Evolutionary conservation across 2,329 filamentous ascomycete species (phyloP), one percentile per base, ranked within the genome.

Genomic region (Curvularia lunata): DNA sequence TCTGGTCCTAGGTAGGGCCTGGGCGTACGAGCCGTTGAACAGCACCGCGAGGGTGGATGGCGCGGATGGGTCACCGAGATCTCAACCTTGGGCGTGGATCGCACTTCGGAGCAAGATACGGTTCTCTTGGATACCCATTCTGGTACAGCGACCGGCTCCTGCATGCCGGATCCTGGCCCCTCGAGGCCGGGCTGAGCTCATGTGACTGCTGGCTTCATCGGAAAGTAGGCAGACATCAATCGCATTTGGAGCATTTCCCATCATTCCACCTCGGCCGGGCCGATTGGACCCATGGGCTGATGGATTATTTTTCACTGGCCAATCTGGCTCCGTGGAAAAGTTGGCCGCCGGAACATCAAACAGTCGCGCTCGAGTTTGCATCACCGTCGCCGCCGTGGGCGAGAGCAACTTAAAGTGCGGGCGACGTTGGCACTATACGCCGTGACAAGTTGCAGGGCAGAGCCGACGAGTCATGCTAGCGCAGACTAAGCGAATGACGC

Each of bases 381-480:
- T 48, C 8, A 48, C 28, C n/a, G 18, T 10, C 13, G 28, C 28
- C 6, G 18, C 28, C 19, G 18, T 32, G 19, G 30, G 28, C 28
- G 10, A 4, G 28, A 34, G 45, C 28, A 48, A 25, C 40, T 49
- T n/a, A 9, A 34, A 41, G 54, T 30, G 47, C 40, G 41, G 52
- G 51, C 18, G 46, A 54, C 41, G 54, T 56, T 56, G 25, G 54
- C 40, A 48, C 45, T 34, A 48, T n/a, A 34, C 45, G 19, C 12
- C 10, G 27, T 49, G 50, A 50, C 53, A 54, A 38, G 40, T 41
- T 32, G 32, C 38, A 51, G 30, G 48, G 45, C 28, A 27, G 16
- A 28, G 21, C 8, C 21, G 6, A 38, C 62, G 60, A 64, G 60
- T 63, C 62, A 65, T 63, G 60, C 32, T 47, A 42, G 48, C 38